These are phyloP conservation scores for Poterioochromonas sp. DNA, from an alignment of 352 stramenopile species.

Conservation along the genomic window DNA sequence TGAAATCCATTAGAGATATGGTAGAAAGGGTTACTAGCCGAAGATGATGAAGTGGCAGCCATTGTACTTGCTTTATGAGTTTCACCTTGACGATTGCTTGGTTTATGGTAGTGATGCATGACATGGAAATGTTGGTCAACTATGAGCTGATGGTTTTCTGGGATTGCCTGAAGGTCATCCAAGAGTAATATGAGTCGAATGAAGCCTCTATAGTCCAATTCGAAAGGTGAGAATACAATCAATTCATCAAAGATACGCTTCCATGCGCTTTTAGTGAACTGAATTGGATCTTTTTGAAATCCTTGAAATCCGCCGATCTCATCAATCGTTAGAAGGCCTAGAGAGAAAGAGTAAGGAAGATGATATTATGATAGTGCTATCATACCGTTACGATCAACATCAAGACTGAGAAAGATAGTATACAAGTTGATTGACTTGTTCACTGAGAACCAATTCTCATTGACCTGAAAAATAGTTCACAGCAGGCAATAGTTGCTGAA, in stretches of 20 bases:
- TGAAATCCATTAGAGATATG: neutral
- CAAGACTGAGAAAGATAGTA: neutral
- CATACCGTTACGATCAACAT: conserved; percentile 3
- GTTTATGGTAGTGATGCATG: too few relatives aligned
- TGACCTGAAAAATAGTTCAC: neutral
- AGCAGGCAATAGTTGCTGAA: neutral
- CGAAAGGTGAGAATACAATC: neutral
- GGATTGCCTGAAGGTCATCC: neutral
- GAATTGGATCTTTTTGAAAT: neutral
- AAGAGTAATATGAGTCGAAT: neutral
- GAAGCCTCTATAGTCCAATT: conserved; percentile 11
- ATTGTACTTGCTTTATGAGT: neutral
- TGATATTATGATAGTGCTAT: neutral
- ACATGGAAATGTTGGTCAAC: too few relatives aligned
- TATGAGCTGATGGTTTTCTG: too few relatives aligned
- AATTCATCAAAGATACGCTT: conserved; percentile 3
- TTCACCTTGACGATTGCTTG: too few relatives aligned
- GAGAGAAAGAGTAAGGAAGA: neutral
- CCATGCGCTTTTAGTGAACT: neutral
- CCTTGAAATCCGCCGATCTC: neutral
- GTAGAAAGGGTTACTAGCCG: neutral
- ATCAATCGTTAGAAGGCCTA: neutral
- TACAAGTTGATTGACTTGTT: neutral
- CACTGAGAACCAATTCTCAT: neutral
- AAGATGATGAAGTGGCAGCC: neutral